phyloP scores from a whole-genome alignment of 192 early-diverging fungal species.

The Endogone sp. region DNA sequence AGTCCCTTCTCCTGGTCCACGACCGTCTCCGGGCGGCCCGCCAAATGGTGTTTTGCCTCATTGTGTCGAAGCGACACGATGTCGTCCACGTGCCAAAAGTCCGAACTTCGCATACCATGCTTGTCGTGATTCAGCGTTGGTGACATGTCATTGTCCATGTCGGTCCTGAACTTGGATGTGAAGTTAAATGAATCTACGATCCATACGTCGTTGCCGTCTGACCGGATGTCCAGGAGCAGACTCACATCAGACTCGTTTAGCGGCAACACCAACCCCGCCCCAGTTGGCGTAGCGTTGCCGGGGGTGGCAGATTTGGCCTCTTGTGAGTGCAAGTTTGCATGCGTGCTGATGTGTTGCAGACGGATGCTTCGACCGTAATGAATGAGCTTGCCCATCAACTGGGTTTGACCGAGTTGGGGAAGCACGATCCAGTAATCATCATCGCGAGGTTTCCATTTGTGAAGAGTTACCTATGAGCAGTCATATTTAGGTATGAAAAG shows the following conservation, averaged over 20 bases:
- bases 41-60: background rate
- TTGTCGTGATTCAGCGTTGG: background rate
- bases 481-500: background rate
- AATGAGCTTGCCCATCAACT: slow-evolving; percentile 34
- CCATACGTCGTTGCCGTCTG: background rate
- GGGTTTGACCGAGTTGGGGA: slow-evolving; percentile 36
- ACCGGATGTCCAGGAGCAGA: background rate
- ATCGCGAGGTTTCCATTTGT: slow-evolving; percentile 35
- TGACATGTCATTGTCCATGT: background rate
- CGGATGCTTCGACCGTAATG: slow-evolving; percentile 39
- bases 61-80: background rate
- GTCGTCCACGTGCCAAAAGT: background rate
- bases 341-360: background rate
- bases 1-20: background rate
- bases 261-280: background rate
- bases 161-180: background rate
- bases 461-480: slow-evolving; percentile 29
- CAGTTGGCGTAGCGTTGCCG: too few relatives aligned
- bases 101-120: background rate
- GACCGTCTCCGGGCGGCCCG: too few relatives aligned
- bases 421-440: slow-evolving; percentile 50
- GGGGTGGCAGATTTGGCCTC: background rate
- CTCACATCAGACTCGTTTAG: background rate
- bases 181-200: background rate
- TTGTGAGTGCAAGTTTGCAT: background rate